These are phyloP conservation scores for Austroboletus niveus DNA, from an alignment of 1,284 basidiomycete genomes.

Conservation along the genomic window DNA sequence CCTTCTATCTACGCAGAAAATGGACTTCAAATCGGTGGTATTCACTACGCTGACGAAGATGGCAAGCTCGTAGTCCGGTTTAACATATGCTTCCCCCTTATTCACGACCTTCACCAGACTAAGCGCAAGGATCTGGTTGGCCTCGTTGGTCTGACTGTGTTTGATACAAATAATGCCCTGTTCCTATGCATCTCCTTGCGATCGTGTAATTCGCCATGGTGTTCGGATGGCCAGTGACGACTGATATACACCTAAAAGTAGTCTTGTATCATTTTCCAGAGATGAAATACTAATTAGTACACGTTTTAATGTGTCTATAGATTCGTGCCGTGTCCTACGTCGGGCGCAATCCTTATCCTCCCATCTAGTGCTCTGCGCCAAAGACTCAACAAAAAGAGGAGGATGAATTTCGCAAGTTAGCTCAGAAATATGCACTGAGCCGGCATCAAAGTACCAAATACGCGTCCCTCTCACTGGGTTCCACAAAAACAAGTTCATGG, in stretches of 20 bases:
- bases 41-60: constrained; percentile 1
- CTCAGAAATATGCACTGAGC: neutral
- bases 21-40: constrained; percentile 3
- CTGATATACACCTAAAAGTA: neutral
- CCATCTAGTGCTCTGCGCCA: neutral
- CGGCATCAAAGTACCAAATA: constrained; percentile 1
- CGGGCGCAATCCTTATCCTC: neutral
- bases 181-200: neutral
- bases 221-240: neutral
- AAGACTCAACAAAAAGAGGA: neutral
- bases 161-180: neutral
- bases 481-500: neutral
- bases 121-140: neutral
- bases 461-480: constrained; percentile 7
- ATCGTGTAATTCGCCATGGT: neutral
- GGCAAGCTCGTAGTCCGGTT: constrained; percentile 1
- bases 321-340: neutral
- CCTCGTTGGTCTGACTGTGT: neutral
- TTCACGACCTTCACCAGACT: neutral
- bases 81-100: neutral
- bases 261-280: neutral
- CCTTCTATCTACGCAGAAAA: neutral
- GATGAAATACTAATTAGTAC: neutral
- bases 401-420: neutral
- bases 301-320: neutral